Evolutionary conservation across 306 rosid genomes (phyloP).

Genomic region (Prinsepia uniflora): DNA sequence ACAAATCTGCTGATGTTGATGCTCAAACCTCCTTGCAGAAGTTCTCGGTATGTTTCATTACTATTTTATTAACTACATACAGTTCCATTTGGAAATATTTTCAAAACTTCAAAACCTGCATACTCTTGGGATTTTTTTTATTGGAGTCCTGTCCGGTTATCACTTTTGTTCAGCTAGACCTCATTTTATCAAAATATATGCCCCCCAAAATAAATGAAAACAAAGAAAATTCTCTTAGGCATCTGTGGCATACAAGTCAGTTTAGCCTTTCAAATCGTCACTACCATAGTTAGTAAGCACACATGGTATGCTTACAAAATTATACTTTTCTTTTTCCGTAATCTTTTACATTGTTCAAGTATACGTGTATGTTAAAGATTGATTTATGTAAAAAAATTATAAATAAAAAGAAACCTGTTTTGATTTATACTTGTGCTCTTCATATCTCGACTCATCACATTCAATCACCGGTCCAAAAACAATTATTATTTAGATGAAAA

Average conservation of each 20-base stretch:
- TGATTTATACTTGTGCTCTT: background rate
- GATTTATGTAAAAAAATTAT: background rate
- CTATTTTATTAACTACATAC: background rate
- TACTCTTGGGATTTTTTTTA: background rate
- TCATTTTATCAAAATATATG: background rate
- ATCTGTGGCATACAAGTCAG: no score
- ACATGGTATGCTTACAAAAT: no score
- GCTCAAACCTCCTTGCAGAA: conserved; percentile 70
- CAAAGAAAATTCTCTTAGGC: no score
- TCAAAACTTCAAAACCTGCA: no score
- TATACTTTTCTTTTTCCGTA: background rate
- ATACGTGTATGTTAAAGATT: background rate
- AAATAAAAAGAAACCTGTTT: background rate
- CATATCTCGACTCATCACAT: background rate
- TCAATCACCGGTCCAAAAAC: background rate
- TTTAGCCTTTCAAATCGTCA: no score
- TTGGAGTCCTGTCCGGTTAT: background rate
- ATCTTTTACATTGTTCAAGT: no score
- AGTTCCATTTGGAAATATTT: background rate
- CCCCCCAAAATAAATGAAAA: no score
- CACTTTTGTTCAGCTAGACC: background rate
- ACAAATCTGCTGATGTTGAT: conserved; percentile 52
- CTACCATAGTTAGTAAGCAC: no score
- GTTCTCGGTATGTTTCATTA: conserved; percentile 59
- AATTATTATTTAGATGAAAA: no score